Evolutionary conservation across 2,329 filamentous ascomycete genomes (phyloP).

Genomic region (Beauveria rudraprayagi): DNA sequence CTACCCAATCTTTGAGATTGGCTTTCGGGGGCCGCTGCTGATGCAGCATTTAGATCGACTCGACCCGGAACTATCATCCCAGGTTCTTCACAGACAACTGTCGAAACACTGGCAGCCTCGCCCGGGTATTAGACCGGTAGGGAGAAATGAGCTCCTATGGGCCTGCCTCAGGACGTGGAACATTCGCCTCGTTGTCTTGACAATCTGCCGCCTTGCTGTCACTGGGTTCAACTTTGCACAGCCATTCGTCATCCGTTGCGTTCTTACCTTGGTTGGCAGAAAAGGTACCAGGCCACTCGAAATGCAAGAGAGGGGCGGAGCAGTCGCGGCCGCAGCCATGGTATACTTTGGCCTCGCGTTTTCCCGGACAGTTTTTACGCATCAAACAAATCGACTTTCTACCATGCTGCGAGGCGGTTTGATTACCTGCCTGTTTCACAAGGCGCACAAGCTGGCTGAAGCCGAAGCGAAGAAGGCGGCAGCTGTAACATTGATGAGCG

Average conservation of each 20-base stretch:
- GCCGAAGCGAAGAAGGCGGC: slow-evolving; percentile 20
- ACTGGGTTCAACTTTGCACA: neutral
- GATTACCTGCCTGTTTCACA: slow-evolving; percentile 38
- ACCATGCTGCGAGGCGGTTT: slow-evolving; percentile 25
- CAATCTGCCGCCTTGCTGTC: neutral
- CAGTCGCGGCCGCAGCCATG: neutral
- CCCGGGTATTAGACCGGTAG: neutral
- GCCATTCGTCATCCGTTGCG: neutral
- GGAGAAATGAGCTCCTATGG: neutral
- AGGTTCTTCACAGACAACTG: neutral
- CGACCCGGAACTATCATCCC: neutral
- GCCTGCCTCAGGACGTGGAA: neutral
- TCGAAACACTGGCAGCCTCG: neutral
- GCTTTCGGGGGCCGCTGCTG: neutral
- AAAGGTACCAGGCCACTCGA: neutral
- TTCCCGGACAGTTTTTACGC: neutral
- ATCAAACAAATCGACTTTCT: slow-evolving; percentile 17
- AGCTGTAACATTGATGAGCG: slow-evolving; percentile 1
- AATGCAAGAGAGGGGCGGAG: neutral
- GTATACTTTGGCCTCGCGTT: neutral
- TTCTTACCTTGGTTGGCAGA: slow-evolving; percentile 9
- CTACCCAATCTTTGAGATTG: neutral
- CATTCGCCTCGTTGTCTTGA: neutral
- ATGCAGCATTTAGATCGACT: neutral
- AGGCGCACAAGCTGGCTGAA: slow-evolving; percentile 27